Evolutionary conservation across 805 yeast species (phyloP).

Genomic region (Candida germanica): DNA sequence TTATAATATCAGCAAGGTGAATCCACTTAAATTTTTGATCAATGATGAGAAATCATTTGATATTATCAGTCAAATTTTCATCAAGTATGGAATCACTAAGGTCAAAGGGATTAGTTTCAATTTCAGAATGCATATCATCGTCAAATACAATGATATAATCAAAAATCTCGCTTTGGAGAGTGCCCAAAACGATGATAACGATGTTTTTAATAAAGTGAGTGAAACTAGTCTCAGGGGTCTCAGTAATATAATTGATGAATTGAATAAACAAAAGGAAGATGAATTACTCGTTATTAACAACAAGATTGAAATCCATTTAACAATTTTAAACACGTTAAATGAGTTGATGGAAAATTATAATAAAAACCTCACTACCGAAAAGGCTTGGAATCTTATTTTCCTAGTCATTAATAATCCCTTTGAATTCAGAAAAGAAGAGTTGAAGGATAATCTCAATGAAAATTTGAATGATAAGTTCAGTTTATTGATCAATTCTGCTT

Average conservation of each 20-base stretch:
- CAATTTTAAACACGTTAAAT: conserved; percentile 60
- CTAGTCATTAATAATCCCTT: conserved; percentile 61
- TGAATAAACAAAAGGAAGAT: conserved; percentile 4
- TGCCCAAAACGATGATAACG: conserved; percentile 10
- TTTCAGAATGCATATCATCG: conserved; percentile 47
- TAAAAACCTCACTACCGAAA: conserved; percentile 36
- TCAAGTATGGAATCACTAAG: conserved; percentile 40
- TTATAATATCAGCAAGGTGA: conserved; percentile 49
- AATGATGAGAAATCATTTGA: conserved; percentile 25
- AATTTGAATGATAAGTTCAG: conserved; percentile 40
- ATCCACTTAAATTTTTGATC: conserved; percentile 50
- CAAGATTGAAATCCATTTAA: conserved; percentile 66
- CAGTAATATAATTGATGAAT: conserved; percentile 23
- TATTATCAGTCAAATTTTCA: conserved; percentile 47
- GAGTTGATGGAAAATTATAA: conserved; percentile 80
- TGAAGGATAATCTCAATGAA: conserved; percentile 15
- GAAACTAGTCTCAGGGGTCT: conserved; percentile 38
- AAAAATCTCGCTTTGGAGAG: conserved; percentile 40
- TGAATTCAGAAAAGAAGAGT: conserved; percentile 18
- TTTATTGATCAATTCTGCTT: conserved; percentile 62
- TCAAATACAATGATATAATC: conserved; percentile 52
- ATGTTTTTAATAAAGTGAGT: conserved; percentile 6
- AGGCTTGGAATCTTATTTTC: conserved; percentile 76
- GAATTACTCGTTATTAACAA: conserved; percentile 50
- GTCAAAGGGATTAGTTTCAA: conserved; percentile 33